These are phyloP conservation scores for Chytridium lagenaria DNA, from an alignment of 371 early-diverging fungal genomes.

Conservation along the genomic window DNA sequence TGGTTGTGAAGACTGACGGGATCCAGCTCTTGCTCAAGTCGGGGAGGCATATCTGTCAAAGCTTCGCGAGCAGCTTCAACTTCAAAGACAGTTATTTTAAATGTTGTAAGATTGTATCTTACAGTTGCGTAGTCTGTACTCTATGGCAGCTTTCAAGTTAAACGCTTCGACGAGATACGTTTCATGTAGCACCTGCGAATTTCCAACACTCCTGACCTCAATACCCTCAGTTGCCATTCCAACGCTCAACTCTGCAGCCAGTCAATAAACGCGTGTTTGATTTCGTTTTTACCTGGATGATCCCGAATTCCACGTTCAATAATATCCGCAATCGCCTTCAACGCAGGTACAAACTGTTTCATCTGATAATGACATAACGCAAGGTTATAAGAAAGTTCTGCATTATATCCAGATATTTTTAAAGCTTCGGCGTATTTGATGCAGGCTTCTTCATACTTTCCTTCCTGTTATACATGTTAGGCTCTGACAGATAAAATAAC, in stretches of 20 bases:
- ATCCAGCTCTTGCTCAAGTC: slow-evolving; percentile 61
- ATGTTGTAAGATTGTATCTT: slow-evolving; percentile 8
- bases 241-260: slow-evolving; percentile 53
- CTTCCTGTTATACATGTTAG: slow-evolving; percentile 44
- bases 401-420: slow-evolving; percentile 54
- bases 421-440: slow-evolving; percentile 51
- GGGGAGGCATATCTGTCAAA: slow-evolving; percentile 63
- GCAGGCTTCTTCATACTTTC: slow-evolving; percentile 56
- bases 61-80: slow-evolving; percentile 62
- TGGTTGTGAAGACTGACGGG: slow-evolving; percentile 65
- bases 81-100: slow-evolving; percentile 12
- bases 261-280: not conserved
- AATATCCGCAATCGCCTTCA: slow-evolving; percentile 61
- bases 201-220: slow-evolving; percentile 61
- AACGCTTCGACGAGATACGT: slow-evolving; percentile 62
- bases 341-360: slow-evolving; percentile 55
- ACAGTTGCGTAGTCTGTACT: slow-evolving; percentile 61
- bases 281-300: slow-evolving; percentile 55
- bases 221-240: slow-evolving; percentile 64
- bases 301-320: slow-evolving; percentile 61
- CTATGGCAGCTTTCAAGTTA: slow-evolving; percentile 66
- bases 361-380: slow-evolving; percentile 60
- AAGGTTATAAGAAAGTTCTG: slow-evolving; percentile 57
- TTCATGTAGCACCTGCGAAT: slow-evolving; percentile 59
- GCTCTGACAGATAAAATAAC: not conserved